phyloP scores from a whole-genome alignment of 2,329 filamentous ascomycete species.

The Teratosphaeria nubilosa region DNA sequence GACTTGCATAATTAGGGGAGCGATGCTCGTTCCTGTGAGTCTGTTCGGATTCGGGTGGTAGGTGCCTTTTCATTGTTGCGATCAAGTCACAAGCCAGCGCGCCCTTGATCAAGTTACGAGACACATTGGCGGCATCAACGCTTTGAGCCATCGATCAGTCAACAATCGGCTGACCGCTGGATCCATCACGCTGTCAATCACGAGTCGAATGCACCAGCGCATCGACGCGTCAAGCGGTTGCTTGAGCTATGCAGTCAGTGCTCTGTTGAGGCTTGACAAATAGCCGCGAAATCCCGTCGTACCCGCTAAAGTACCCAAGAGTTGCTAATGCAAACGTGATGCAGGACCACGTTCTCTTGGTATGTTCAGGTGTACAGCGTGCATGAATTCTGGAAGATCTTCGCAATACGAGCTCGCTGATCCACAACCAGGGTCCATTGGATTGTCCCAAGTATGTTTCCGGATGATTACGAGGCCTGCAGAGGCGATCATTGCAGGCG shows the following conservation, averaged over 20 bases:
- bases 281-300: not conserved
- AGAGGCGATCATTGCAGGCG: slow-evolving; percentile 1
- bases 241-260: not conserved
- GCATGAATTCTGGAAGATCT: slow-evolving; percentile 9
- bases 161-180: not conserved
- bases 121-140: no score
- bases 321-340: slow-evolving; percentile 11
- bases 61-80: not conserved
- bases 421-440: slow-evolving; percentile 35
- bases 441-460: slow-evolving; percentile 31
- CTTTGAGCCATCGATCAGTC: no score
- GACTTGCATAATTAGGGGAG: slow-evolving; percentile 40
- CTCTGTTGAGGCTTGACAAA: not conserved
- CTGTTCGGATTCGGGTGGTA: slow-evolving; percentile 51
- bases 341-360: slow-evolving; percentile 59
- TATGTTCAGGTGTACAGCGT: slow-evolving; percentile 44
- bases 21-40: slow-evolving; percentile 65
- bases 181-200: not conserved
- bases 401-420: not conserved
- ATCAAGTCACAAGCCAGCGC: no score
- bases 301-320: slow-evolving; percentile 5
- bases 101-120: no score
- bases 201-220: not conserved
- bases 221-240: not conserved
- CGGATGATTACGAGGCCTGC: slow-evolving; percentile 1